Percentiles rank a stretch among this genome's conserved stretches.
Conservation (phyloP, 495 filamentous ascomycete genomes). For the Aspergillus sclerotiicarbonarius region DNA sequence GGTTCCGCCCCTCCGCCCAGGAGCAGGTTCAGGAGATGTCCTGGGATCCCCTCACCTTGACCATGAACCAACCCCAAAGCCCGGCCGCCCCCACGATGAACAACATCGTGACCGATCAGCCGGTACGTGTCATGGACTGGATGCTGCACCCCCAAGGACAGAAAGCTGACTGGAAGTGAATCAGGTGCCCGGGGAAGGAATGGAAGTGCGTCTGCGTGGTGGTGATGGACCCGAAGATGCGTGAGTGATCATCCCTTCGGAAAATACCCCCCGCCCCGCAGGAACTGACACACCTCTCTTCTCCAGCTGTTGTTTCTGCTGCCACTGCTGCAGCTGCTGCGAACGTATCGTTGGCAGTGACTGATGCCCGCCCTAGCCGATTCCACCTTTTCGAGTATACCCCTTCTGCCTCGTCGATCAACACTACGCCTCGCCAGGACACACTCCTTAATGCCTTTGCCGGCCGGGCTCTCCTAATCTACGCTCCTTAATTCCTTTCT, state of each 20-base stretch:
- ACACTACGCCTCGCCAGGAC: background rate
- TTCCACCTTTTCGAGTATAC: background rate
- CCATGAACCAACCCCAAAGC: constrained; percentile 8
- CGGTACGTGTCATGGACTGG: background rate
- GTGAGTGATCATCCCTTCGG: constrained; percentile 1
- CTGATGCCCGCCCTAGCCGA: background rate
- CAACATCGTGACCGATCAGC: constrained; percentile 2
- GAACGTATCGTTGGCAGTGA: background rate
- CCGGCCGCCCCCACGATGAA: constrained; percentile 1
- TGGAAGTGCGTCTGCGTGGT: constrained; percentile 8
- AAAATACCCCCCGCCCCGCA: background rate
- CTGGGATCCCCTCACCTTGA: constrained; percentile 7
- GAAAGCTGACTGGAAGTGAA: background rate
- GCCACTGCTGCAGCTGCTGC: constrained; percentile 9
- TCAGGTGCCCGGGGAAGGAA: constrained; percentile 2
- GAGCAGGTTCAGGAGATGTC: background rate
- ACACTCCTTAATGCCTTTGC: background rate
- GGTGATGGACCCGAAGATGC: constrained; percentile 7
- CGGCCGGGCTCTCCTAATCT: background rate
- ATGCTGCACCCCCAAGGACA: too few species aligned
- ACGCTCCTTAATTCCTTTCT: background rate
- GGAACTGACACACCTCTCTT: background rate
- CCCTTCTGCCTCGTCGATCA: background rate
- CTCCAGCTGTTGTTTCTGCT: constrained; percentile 3
- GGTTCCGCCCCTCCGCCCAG: constrained; percentile 1